These are phyloP conservation scores for Mikania micrantha DNA, from an alignment of 129 eudicot genomes.

Conservation along the genomic window DNA sequence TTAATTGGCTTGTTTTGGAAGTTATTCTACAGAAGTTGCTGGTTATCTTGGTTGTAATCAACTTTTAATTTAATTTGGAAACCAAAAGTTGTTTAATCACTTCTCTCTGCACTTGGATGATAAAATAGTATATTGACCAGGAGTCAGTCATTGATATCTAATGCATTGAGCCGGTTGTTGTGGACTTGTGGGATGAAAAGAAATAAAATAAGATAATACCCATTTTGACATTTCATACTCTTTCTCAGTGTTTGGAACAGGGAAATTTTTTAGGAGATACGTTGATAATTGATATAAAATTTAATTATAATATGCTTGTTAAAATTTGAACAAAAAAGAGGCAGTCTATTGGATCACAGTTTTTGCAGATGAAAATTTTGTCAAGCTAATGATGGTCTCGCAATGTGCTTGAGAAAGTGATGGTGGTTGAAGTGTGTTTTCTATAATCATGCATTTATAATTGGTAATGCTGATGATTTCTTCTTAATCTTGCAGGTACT, in stretches of 20 bases:
- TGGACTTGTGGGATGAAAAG: not conserved
- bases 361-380: not conserved
- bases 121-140: not conserved
- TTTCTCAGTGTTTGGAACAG: not conserved
- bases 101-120: not conserved
- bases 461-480: not conserved
- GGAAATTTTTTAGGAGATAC: not conserved
- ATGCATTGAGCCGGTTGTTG: not conserved
- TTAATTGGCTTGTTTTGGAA: not conserved
- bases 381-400: not conserved
- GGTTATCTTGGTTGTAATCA: not conserved
- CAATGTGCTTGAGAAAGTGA: not conserved
- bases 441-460: not conserved
- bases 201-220: not conserved
- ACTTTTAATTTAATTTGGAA: not conserved
- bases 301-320: not conserved
- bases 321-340: not conserved
- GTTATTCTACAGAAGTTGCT: not conserved
- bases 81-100: not conserved
- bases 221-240: not conserved
- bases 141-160: not conserved
- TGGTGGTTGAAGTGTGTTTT: not conserved
- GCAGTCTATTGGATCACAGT: not conserved
- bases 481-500: constrained; percentile 39
- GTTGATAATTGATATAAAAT: not conserved